These are phyloP conservation scores for Dictyostelium capitatum DNA, from an alignment of 78 protist species.

Conservation along the genomic window DNA sequence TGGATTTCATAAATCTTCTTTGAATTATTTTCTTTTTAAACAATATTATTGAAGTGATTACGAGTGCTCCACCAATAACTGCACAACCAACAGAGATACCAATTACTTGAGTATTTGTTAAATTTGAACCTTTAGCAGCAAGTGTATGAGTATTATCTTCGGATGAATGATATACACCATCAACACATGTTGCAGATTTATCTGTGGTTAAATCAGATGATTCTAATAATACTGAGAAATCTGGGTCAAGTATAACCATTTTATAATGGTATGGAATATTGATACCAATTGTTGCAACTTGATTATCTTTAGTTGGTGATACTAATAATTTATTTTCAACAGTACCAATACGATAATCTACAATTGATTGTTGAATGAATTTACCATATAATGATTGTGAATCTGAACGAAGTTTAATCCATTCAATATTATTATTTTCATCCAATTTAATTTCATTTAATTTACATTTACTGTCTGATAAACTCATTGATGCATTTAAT, in stretches of 20 bases:
- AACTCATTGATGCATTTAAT: neutral
- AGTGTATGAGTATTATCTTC: neutral
- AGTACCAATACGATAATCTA: neutral
- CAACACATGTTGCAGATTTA: neutral
- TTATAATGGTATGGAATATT: neutral
- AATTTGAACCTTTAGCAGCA: neutral
- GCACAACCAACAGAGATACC: neutral
- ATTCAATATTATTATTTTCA: neutral
- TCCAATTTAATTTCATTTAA: neutral
- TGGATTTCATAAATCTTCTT: too few relatives aligned
- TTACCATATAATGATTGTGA: neutral
- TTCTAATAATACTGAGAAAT: neutral
- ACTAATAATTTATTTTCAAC: neutral
- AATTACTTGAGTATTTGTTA: neutral
- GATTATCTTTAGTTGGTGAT: neutral
- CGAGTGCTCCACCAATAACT: slow-evolving; percentile 12
- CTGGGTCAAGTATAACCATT: neutral
- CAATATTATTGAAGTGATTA: neutral
- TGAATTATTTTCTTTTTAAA: neutral
- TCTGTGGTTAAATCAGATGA: neutral
- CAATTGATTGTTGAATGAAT: neutral
- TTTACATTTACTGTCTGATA: neutral
- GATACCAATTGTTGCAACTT: neutral
- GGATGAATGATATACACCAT: neutral
- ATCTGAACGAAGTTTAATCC: neutral